Evolutionary conservation across 2,329 filamentous ascomycete genomes (phyloP).

Genomic region (Orbilia blumenaviensis): DNA sequence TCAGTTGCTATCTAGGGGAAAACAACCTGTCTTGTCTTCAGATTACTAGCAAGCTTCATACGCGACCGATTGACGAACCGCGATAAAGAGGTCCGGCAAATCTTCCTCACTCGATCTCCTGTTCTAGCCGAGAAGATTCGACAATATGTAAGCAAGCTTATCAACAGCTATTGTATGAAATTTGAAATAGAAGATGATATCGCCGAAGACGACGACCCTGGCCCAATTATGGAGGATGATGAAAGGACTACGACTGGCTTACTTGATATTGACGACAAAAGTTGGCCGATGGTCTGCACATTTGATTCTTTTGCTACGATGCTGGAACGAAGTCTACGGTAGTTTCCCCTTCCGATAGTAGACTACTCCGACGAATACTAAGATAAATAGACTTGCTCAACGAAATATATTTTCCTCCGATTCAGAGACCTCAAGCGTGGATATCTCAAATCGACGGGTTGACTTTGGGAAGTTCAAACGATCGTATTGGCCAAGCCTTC

Average conservation of each 20-base stretch:
- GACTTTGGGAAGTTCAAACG: slow-evolving; percentile 31
- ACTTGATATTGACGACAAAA: not conserved
- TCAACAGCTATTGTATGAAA: slow-evolving; percentile 10
- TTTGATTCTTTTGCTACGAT: slow-evolving; percentile 24
- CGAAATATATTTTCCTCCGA: not conserved
- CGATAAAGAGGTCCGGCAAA: slow-evolving; percentile 13
- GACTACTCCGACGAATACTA: not conserved
- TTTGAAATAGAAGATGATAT: not conserved
- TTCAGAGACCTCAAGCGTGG: not conserved
- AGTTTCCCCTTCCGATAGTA: not conserved
- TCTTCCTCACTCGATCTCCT: slow-evolving; percentile 33
- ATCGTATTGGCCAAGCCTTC: slow-evolving; percentile 18
- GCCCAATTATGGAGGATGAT: not conserved
- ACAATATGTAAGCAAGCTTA: slow-evolving; percentile 23
- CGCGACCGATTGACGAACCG: not conserved
- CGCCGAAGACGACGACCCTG: not conserved
- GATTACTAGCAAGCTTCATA: slow-evolving; percentile 11
- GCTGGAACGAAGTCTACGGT: slow-evolving; percentile 16
- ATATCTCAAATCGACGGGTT: not conserved
- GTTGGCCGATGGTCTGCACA: slow-evolving; percentile 29
- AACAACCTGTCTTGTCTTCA: slow-evolving; percentile 27
- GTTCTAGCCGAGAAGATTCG: slow-evolving; percentile 31
- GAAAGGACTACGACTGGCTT: not conserved
- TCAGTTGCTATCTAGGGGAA: not conserved
- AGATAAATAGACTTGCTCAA: slow-evolving; percentile 17